These are phyloP conservation scores for Geum urbanum DNA, from an alignment of 306 rosid genomes.

Conservation along the genomic window DNA sequence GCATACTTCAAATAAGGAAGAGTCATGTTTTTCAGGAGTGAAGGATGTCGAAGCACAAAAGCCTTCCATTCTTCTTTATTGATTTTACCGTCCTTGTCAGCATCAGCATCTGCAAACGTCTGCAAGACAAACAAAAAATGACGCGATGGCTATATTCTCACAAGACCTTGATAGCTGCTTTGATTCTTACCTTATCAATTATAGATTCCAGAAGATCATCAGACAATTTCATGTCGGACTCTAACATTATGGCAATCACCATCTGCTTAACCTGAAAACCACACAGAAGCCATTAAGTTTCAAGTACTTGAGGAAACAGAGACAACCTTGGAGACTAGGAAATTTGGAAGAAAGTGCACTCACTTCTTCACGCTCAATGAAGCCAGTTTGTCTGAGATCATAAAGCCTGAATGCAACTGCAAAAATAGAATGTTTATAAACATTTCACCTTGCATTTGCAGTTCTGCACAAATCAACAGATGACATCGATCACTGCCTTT, in stretches of 20 bases:
- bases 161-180: background rate
- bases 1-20: conserved; percentile 80
- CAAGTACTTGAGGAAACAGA: background rate
- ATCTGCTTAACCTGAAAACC: conserved; percentile 73
- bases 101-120: conserved; percentile 74
- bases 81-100: conserved; percentile 72
- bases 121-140: conserved; percentile 26
- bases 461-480: background rate
- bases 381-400: conserved; percentile 77
- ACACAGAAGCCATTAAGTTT: conserved; percentile 21
- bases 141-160: background rate
- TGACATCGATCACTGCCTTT: background rate
- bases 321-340: background rate
- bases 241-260: conserved; percentile 69
- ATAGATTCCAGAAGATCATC: conserved; percentile 80
- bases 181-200: conserved; percentile 46
- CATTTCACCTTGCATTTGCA: conserved; percentile 17
- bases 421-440: conserved; percentile 19
- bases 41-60: conserved; percentile 54
- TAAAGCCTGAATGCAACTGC: conserved; percentile 81
- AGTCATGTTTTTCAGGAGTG: conserved; percentile 73
- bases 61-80: conserved; percentile 70
- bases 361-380: conserved; percentile 77
- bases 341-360: conserved; percentile 22
- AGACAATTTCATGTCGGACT: conserved; percentile 51